These are phyloP conservation scores for Xylogone sp. DNA, from an alignment of 2,329 filamentous ascomycete genomes.

Conservation along the genomic window DNA sequence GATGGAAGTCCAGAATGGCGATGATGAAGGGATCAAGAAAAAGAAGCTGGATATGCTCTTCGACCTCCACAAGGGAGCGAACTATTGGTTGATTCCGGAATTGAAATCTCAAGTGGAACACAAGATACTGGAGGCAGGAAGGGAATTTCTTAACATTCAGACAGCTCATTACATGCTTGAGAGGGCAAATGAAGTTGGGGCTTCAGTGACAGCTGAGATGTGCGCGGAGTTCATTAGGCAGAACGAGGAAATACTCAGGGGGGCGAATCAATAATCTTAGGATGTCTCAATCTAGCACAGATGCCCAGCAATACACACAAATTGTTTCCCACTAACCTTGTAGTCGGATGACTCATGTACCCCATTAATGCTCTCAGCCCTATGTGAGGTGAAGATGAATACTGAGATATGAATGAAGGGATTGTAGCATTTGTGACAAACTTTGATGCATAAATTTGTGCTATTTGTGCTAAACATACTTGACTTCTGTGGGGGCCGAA, in stretches of 20 bases:
- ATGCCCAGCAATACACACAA: no score
- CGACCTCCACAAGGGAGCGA: slow-evolving; percentile 18
- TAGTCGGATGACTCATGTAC: no score
- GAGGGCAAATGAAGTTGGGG: slow-evolving; percentile 7
- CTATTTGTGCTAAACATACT: no score
- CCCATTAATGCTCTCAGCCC: no score
- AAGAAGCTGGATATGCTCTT: slow-evolving; percentile 19
- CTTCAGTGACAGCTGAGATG: slow-evolving; percentile 8
- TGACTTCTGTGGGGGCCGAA: no score
- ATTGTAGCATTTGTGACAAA: no score
- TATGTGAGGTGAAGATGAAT: no score
- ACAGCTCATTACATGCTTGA: slow-evolving; percentile 13
- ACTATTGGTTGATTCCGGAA: slow-evolving; percentile 16
- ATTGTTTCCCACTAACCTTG: no score
- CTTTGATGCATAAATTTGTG: no score
- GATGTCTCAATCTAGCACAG: no score
- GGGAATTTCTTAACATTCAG: slow-evolving; percentile 14
- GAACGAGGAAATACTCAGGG: slow-evolving; percentile 9
- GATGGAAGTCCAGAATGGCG: slow-evolving; percentile 14
- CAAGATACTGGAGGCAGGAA: slow-evolving; percentile 14
- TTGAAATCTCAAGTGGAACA: slow-evolving; percentile 16
- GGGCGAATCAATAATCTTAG: no score
- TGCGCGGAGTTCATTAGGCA: slow-evolving; percentile 11
- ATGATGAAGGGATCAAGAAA: slow-evolving; percentile 7
- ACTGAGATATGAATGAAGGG: no score